phyloP scores from a whole-genome alignment of 306 rosid species.

The Carpinus fangiana region DNA sequence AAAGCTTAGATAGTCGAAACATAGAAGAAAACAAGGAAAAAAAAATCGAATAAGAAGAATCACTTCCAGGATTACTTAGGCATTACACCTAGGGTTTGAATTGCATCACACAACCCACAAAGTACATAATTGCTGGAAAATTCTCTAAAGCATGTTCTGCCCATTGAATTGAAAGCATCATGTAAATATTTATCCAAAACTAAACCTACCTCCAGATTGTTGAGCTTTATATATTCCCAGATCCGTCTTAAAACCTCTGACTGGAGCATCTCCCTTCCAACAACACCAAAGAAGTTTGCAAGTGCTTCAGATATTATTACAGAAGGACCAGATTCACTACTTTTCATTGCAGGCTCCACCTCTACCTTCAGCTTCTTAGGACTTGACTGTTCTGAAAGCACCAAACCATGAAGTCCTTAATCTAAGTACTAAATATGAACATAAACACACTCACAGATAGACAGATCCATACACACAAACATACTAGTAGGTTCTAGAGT shows the following conservation, averaged over 20 bases:
- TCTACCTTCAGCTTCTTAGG: slow-evolving; percentile 66
- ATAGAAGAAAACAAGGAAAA: too few relatives aligned
- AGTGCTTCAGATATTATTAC: slow-evolving; percentile 75
- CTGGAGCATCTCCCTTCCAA: slow-evolving; percentile 80
- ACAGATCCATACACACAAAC: neutral
- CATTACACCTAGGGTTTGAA: too few relatives aligned
- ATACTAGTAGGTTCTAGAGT: slow-evolving; percentile 62
- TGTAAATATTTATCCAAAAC: neutral
- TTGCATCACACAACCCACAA: too few relatives aligned
- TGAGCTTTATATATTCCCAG: slow-evolving; percentile 80
- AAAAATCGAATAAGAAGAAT: too few relatives aligned
- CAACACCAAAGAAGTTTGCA: slow-evolving; percentile 69
- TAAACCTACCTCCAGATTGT: slow-evolving; percentile 61
- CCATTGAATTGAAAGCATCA: too few relatives aligned
- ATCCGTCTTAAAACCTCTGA: slow-evolving; percentile 74
- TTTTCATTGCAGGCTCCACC: slow-evolving; percentile 43
- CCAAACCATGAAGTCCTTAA: slow-evolving; percentile 39
- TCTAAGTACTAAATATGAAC: slow-evolving; percentile 1
- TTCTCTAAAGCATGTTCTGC: too few relatives aligned
- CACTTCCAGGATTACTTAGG: too few relatives aligned
- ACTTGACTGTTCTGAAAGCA: slow-evolving; percentile 61
- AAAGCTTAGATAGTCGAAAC: too few relatives aligned
- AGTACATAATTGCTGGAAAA: too few relatives aligned
- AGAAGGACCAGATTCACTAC: slow-evolving; percentile 50
- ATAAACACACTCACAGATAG: neutral